Evolutionary conservation across 179 eudicot genomes (phyloP).

Genomic region (Spergularia azorica): DNA sequence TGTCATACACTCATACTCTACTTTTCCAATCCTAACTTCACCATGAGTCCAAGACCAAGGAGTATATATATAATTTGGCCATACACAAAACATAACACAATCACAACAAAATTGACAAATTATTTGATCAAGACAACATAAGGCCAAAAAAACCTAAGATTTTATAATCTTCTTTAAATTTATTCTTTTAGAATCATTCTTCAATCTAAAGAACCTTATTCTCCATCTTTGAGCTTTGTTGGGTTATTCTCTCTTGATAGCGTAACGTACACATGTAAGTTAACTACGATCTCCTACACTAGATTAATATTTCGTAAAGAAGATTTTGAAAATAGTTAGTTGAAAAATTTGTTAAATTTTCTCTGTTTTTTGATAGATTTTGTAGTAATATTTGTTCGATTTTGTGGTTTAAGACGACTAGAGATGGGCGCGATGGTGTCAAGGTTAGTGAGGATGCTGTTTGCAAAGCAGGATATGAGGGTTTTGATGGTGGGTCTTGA

Average conservation of each 20-base stretch:
- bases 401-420: too few species aligned
- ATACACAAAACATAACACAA: too few species aligned
- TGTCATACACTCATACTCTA: not conserved
- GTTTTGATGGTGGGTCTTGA: slow-evolving; percentile 53
- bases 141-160: not conserved
- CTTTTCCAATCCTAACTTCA: too few species aligned
- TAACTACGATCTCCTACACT: not conserved
- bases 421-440: slow-evolving; percentile 15
- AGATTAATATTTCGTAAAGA: not conserved
- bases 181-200: not conserved
- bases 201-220: slow-evolving; percentile 14
- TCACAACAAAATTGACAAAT: too few species aligned
- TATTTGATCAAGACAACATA: slow-evolving; percentile 3
- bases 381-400: too few species aligned
- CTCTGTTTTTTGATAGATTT: too few species aligned
- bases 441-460: slow-evolving; percentile 23
- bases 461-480: slow-evolving; percentile 48
- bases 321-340: too few species aligned
- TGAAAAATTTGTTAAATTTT: too few species aligned
- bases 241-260: not conserved
- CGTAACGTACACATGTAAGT: not conserved
- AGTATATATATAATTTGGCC: too few species aligned
- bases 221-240: not conserved
- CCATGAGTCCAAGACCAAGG: too few species aligned
- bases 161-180: not conserved